Evolutionary conservation across 331 rosid genomes (phyloP).

Genomic region (Prunus yedoensis): DNA sequence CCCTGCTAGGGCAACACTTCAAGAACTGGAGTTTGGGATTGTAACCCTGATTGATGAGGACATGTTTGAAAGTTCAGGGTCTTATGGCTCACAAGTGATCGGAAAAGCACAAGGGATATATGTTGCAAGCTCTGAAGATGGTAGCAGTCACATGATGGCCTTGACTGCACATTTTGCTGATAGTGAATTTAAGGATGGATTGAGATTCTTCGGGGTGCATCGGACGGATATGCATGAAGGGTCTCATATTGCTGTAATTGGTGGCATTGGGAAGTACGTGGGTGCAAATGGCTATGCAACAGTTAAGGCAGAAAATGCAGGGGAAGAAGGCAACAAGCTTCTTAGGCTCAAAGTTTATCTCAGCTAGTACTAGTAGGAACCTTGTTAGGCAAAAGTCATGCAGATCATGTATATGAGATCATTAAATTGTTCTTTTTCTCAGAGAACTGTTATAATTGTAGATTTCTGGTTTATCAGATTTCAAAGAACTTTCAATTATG

Average conservation of each 20-base stretch:
- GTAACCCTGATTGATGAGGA: constrained; percentile 55
- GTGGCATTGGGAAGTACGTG: constrained; percentile 68
- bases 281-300: constrained; percentile 88
- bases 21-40: constrained; percentile 58
- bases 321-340: constrained; percentile 39
- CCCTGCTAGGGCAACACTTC: constrained; percentile 48
- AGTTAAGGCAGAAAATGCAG: constrained; percentile 44
- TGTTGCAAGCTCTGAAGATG: constrained; percentile 57
- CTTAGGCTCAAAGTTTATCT: constrained; percentile 66
- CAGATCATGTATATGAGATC: neutral
- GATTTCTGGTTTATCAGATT: neutral
- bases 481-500: neutral
- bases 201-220: constrained; percentile 60
- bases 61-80: constrained; percentile 24
- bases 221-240: constrained; percentile 45
- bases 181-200: constrained; percentile 35
- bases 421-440: neutral
- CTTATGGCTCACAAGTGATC: constrained; percentile 19
- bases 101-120: constrained; percentile 72
- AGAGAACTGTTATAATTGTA: neutral
- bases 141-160: constrained; percentile 67
- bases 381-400: neutral
- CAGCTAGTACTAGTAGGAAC: constrained; percentile 27
- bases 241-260: constrained; percentile 81
- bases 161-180: constrained; percentile 40